A percentile compares a stretch with the other conserved stretches of the same genome.
Evolutionary conservation across 2,329 filamentous ascomycete species (phyloP).

Genomic region (Coniochaeta sp.): DNA sequence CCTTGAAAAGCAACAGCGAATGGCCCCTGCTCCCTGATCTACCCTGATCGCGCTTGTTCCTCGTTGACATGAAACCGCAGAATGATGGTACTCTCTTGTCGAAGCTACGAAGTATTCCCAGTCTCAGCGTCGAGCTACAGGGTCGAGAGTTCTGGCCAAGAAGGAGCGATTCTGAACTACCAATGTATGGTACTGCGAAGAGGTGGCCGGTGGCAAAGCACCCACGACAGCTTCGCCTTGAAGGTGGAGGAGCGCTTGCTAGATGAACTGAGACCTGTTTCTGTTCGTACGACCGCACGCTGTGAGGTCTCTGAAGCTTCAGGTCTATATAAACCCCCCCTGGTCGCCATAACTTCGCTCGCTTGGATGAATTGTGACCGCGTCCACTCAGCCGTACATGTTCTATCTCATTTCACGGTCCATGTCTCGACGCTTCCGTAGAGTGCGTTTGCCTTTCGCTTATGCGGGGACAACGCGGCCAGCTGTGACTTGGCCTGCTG

Average conservation of each 20-base stretch:
- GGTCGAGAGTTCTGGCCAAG: background rate
- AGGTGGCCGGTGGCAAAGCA: background rate
- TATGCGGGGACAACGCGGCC: background rate
- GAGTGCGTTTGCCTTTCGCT: background rate
- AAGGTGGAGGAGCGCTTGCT: background rate
- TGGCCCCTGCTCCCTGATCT: background rate
- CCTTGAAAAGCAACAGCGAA: background rate
- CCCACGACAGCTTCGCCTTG: background rate
- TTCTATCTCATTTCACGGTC: too few species aligned
- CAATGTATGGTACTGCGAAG: background rate
- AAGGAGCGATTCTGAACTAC: background rate
- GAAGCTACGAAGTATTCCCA: background rate
- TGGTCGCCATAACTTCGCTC: background rate
- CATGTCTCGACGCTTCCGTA: background rate
- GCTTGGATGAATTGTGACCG: background rate
- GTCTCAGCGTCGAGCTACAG: background rate
- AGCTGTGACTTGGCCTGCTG: background rate
- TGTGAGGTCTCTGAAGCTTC: background rate
- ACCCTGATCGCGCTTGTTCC: background rate
- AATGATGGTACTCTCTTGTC: background rate
- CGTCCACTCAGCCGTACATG: too few species aligned
- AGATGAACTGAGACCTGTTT: background rate
- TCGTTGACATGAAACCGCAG: background rate
- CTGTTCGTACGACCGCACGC: background rate
- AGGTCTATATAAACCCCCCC: background rate